phyloP scores from a whole-genome alignment of 1,284 basidiomycete genomes.

The Abortiporus biennis region DNA sequence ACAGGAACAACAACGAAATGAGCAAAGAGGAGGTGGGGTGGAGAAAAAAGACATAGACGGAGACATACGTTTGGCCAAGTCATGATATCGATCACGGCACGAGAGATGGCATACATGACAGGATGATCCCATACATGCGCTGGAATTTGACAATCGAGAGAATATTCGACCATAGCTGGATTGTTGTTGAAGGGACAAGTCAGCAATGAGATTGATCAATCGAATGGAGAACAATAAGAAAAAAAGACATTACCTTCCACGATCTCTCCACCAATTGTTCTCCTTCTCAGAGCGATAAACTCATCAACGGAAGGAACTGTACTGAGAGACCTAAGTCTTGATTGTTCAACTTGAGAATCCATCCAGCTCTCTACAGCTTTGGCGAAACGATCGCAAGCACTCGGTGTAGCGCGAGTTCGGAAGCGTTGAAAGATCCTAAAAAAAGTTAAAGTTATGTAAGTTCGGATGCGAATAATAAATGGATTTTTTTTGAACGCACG shows the following conservation, averaged over 20 bases:
- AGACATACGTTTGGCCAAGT: slow-evolving; percentile 43
- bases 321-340: slow-evolving; percentile 29
- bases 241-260: slow-evolving; percentile 32
- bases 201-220: too few species aligned
- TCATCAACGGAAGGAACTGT: slow-evolving; percentile 35
- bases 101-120: slow-evolving; percentile 33
- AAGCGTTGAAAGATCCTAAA: slow-evolving; percentile 32
- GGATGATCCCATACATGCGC: slow-evolving; percentile 36
- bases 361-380: slow-evolving; percentile 34
- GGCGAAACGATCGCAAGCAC: slow-evolving; percentile 34
- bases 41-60: too few species aligned
- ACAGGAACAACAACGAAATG: too few species aligned
- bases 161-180: slow-evolving; percentile 41
- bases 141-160: slow-evolving; percentile 37
- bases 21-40: neutral
- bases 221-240: slow-evolving; percentile 1
- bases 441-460: too few species aligned
- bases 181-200: too few species aligned
- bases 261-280: slow-evolving; percentile 37
- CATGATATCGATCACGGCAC: slow-evolving; percentile 42
- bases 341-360: slow-evolving; percentile 34
- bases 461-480: too few species aligned
- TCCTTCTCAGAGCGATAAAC: slow-evolving; percentile 36
- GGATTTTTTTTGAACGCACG: too few species aligned
- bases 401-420: slow-evolving; percentile 30